Percentiles rank a stretch among this genome's conserved stretches.
Conservation (phyloP, 768 basidiomycete genomes). For the Jaapia argillacea region DNA sequence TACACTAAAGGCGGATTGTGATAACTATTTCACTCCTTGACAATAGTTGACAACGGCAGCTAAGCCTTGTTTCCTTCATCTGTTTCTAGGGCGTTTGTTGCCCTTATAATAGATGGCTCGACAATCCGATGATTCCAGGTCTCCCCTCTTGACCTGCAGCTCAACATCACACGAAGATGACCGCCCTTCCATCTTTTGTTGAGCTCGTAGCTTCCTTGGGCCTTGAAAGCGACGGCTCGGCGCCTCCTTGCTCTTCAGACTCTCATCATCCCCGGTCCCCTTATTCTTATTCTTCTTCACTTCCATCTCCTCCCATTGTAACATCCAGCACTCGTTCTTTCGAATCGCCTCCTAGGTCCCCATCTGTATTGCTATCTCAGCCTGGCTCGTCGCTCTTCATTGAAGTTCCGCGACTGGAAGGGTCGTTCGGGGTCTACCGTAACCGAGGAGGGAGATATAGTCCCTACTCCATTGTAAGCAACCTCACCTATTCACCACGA, state of each 20-base stretch:
- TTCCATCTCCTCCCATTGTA: slow-evolving; percentile 37
- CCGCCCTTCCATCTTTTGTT: slow-evolving; percentile 77
- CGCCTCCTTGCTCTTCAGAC: slow-evolving; percentile 4
- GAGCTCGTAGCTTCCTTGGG: slow-evolving; percentile 82
- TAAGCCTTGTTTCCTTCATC: not conserved
- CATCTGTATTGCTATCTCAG: not conserved
- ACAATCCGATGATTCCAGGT: slow-evolving; percentile 1
- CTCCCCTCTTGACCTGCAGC: too few species aligned
- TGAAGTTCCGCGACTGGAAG: not conserved
- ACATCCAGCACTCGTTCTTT: slow-evolving; percentile 20
- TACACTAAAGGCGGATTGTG: too few species aligned
- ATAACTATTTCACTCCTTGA: not conserved
- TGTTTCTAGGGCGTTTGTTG: not conserved
- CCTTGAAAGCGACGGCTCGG: slow-evolving; percentile 38
- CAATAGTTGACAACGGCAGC: slow-evolving; percentile 30
- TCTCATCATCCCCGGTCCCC: slow-evolving; percentile 16
- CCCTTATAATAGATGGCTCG: not conserved
- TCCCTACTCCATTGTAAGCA: too few species aligned
- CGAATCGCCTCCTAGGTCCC: not conserved
- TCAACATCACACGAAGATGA: slow-evolving; percentile 31
- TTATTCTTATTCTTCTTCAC: slow-evolving; percentile 28
- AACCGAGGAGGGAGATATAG: too few species aligned
- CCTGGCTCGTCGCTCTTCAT: not conserved
- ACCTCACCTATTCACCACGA: too few species aligned
- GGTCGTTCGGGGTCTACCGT: too few species aligned